phyloP scores from a whole-genome alignment of 148 eudicot species.

The Cornus controversa region DNA sequence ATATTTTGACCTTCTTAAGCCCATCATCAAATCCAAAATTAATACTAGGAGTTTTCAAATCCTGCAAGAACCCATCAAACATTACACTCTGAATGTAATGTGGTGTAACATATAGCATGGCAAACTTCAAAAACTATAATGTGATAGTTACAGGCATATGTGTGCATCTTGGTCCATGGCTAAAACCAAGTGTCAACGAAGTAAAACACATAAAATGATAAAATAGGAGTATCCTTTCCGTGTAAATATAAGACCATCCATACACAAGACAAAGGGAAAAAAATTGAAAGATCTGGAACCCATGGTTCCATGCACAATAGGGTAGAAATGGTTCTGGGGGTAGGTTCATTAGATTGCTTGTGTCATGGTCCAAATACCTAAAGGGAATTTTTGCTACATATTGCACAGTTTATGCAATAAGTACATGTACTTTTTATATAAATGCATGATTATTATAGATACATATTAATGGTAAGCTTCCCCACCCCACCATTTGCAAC shows the following conservation, averaged over 20 bases:
- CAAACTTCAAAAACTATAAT: not conserved
- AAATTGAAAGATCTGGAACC: not conserved
- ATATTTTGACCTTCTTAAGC: conserved; percentile 50
- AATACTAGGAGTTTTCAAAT: conserved; percentile 48
- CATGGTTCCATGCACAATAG: not conserved
- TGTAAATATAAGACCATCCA: not conserved
- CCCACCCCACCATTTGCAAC: not conserved
- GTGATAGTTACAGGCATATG: not conserved
- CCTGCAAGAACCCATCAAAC: conserved; percentile 38
- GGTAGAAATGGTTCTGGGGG: not conserved
- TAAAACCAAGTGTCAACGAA: not conserved
- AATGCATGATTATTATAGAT: too few relatives aligned
- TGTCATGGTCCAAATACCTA: not conserved
- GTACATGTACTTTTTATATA: too few relatives aligned
- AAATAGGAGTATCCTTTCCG: not conserved
- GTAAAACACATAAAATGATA: not conserved
- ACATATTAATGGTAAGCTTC: not conserved
- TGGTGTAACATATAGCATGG: not conserved
- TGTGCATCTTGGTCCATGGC: not conserved
- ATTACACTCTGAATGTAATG: not conserved
- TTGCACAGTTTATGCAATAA: too few relatives aligned
- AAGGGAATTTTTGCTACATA: too few relatives aligned
- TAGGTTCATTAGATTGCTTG: not conserved
- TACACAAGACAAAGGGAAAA: not conserved
- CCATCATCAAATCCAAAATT: conserved; percentile 74